Percentiles rank a stretch among this genome's conserved stretches.
Evolutionary conservation across 306 rosid genomes (phyloP).

Genomic region (Rosa persica): DNA sequence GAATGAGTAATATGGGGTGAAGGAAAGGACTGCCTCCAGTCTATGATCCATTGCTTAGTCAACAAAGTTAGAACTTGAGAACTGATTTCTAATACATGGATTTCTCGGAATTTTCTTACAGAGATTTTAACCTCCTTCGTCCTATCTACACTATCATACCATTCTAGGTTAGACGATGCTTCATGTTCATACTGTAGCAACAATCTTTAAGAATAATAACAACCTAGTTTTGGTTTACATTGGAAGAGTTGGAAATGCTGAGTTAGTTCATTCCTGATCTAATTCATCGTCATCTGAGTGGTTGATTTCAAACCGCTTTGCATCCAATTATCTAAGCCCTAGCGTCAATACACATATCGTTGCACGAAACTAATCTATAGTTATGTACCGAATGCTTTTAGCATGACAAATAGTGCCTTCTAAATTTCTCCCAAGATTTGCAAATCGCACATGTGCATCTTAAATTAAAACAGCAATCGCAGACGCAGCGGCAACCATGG

Average conservation of each 20-base stretch:
- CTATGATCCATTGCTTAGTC: slow-evolving; percentile 5
- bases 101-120: neutral
- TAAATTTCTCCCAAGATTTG: too few relatives aligned
- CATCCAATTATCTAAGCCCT: too few relatives aligned
- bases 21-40: neutral
- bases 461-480: too few relatives aligned
- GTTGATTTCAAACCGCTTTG: too few relatives aligned
- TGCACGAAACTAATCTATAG: too few relatives aligned
- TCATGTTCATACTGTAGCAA: neutral
- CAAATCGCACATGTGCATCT: too few relatives aligned
- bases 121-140: neutral
- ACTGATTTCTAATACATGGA: neutral
- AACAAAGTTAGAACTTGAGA: neutral
- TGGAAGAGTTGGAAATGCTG: neutral
- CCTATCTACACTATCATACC: neutral
- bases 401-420: too few relatives aligned
- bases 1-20: neutral
- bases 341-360: too few relatives aligned
- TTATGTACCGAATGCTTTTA: too few relatives aligned
- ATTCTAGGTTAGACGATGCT: neutral
- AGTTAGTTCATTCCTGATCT: neutral
- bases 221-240: too few relatives aligned
- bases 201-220: neutral
- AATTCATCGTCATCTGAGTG: neutral
- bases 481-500: too few relatives aligned